Evolutionary conservation across 2,329 filamentous ascomycete genomes (phyloP), one percentile per base, ranked within the genome.

Genomic region (Davidsoniella neocaledoniae): DNA sequence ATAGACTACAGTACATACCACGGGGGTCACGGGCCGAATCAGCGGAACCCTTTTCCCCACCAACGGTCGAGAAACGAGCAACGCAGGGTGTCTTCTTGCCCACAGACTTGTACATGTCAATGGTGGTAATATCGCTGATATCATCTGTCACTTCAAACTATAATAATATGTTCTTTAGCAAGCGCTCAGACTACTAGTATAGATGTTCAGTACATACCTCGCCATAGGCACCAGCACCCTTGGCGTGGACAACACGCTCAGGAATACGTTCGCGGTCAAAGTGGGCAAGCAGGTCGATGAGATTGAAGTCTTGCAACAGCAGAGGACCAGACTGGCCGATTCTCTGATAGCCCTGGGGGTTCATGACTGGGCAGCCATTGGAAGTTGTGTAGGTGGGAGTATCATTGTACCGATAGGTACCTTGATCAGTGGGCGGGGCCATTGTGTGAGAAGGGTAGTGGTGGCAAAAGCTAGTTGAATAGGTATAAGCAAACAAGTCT

Each of bases 21-120:
- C 81, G 70, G 8, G 81, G 81, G 56, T 87, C 82, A 53, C 83
- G 76, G 29, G 79, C 81, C 55, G 75, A 78, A 58, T 86, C 82
- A 51, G 81, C 71, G 3, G 78, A 83, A 5, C 81, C 81, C 52
- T 76, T 76, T 62, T 86, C 81, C 53, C 81, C 81, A 59, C 81
- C 81, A 4, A 86, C 82, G 1, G 83, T 87, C 0, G 81, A 86
- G 64, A 87, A 86, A 3, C 83, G 77, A 41, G 74, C 71, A 1
- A 80, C 71, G 54, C 80, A 63, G 14, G 79, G 76, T 44, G 80
- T 84, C 62, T 76, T 76, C 67, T 85, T 85, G 56, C 81, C 83
- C 48, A 76, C 68, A 51, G 73, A 67, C 58, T 67, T 72, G 58
- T 79, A 74, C 51, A 74, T 66, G 49, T 66, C 60, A 29, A 73